Base-by-base conservation (phyloP, 1,139 yeast species). In the Diutina ranongensis region DNA sequence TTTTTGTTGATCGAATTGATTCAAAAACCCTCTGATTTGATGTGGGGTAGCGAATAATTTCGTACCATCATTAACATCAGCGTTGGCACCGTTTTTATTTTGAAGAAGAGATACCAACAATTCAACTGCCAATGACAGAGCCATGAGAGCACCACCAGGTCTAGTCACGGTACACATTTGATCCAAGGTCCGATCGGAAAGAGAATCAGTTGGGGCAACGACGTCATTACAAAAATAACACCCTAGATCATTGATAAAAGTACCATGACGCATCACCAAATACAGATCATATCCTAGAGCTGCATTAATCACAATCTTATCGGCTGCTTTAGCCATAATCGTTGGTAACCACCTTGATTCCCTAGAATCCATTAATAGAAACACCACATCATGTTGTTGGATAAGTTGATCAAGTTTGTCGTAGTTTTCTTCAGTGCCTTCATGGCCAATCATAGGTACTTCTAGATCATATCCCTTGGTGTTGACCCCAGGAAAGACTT, bases 151-250 rank as follows among this genome's bases (percentile, higher is more conserved):
- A 0, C 83, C 89, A 0, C 99, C 98, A 0, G 99, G 98, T 42
- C 98, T 68, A 0, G 98, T 92, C 1, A 92, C 98, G 0, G 98
- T 92, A 59, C 99, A 92, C 97, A 92, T 92, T 60, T 92, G 97
- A 62, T 92, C 99, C 49, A 92, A 65, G 0, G 97, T 84, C 46
- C 95, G 69, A 56, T 88, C 94, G 0, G 86, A 72, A 16, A 86
- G 65, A 50, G 94, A 83, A 58, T 92, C 96, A 5, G 80, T 68
- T 0, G 99, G 98, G 0, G 97, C 97, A 45, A 88, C 89, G 8
- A 92, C 88, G 58, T 94, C 98, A 59, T 88, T 87, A 62, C 99
- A 92, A 60, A 82, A 92, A 63, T 92, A 92, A 60, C 99, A 92
- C 0, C 99, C 98, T 28, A 89, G 63, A 1, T 49, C 54, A 18